A percentile compares a stretch with the other conserved stretches of the same genome.
Evolutionary conservation across 768 basidiomycete genomes (phyloP).

Genomic region (Tylopilus balloui): DNA sequence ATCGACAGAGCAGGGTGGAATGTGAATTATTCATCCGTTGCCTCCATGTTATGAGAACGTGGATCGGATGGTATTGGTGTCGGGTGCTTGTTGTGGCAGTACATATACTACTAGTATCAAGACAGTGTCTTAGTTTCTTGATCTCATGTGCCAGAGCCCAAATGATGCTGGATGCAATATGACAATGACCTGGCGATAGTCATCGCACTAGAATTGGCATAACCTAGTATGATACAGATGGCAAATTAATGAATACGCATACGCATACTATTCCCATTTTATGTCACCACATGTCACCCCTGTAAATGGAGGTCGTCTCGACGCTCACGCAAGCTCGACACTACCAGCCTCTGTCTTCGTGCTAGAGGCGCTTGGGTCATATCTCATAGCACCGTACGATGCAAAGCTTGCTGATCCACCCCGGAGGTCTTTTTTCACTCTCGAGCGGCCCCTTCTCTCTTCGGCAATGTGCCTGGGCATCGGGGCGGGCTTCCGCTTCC

Average conservation of each 20-base stretch:
- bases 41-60: background rate
- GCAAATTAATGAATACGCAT: conserved; percentile 18
- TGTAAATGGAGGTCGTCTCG: background rate
- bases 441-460: conserved; percentile 26
- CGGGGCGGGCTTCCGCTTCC: conserved; percentile 1
- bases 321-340: conserved; percentile 1
- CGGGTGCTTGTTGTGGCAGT: background rate
- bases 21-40: background rate
- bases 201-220: background rate
- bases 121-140: background rate
- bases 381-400: conserved; percentile 16
- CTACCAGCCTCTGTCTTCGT: conserved; percentile 4
- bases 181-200: background rate
- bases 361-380: conserved; percentile 6
- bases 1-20: background rate
- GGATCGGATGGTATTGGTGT: background rate
- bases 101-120: background rate
- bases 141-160: background rate
- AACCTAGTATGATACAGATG: background rate
- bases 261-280: background rate
- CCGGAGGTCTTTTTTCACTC: conserved; percentile 39
- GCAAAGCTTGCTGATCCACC: conserved; percentile 25
- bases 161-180: background rate
- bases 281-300: background rate
- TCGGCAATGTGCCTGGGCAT: conserved; percentile 9